Percentiles rank a stretch among this genome's conserved stretches.
Evolutionary conservation across 768 basidiomycete species (phyloP).

Genomic region (Fistulinella prunicolor): DNA sequence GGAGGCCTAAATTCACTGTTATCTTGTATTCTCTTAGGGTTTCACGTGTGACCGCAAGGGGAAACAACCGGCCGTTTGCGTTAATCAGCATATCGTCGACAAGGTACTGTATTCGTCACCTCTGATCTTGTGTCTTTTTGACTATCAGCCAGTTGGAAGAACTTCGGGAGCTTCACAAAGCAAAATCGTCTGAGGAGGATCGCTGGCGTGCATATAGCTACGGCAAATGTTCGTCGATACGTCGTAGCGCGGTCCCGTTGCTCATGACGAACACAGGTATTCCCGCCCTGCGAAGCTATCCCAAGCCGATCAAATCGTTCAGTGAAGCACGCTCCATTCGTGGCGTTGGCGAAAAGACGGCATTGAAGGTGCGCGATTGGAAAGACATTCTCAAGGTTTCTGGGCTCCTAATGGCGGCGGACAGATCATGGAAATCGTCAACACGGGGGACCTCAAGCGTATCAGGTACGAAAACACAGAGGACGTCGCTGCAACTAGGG

Average conservation of each 20-base stretch:
- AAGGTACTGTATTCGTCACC: conserved; percentile 44
- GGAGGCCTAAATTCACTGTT: too few species aligned
- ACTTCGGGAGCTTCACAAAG: conserved; percentile 61
- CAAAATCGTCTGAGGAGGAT: conserved; percentile 58
- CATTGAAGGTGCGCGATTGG: conserved; percentile 52
- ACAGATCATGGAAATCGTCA: conserved; percentile 78
- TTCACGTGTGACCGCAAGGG: conserved; percentile 62
- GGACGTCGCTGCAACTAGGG: conserved; percentile 50
- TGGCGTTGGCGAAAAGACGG: conserved; percentile 74
- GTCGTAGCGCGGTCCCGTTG: background rate
- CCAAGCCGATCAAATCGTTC: conserved; percentile 53
- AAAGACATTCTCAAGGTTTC: background rate
- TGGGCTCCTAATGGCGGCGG: background rate
- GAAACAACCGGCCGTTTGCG: conserved; percentile 34
- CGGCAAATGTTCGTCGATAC: conserved; percentile 51
- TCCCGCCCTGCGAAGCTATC: conserved; percentile 51
- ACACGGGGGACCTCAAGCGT: conserved; percentile 68
- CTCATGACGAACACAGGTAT: conserved; percentile 45
- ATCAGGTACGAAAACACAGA: conserved; percentile 66
- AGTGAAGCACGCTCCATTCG: conserved; percentile 57
- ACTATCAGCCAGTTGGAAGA: conserved; percentile 52
- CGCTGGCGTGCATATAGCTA: conserved; percentile 67
- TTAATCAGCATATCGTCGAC: conserved; percentile 72
- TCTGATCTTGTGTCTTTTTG: background rate
- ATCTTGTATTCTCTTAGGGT: conserved; percentile 39